Base-by-base conservation (phyloP, 1,284 basidiomycete species). In the Ganoderma multipileum region DNA sequence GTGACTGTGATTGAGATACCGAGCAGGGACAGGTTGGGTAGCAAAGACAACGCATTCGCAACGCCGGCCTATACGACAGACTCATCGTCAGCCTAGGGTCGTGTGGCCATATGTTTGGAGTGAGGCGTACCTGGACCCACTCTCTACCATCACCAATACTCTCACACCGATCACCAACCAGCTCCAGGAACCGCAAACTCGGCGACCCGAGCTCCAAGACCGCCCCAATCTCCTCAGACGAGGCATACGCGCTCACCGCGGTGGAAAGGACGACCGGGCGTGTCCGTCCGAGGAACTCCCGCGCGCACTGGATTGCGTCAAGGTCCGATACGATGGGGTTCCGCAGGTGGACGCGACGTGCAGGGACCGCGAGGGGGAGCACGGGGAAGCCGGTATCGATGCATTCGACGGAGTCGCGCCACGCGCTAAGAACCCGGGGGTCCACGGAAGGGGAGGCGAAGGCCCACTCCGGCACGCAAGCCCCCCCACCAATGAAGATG, bases 181-280 rank as follows among this genome's bases (percentile, higher is more conserved):
- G 57, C 30, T 72, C 70, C 3, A 74, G 44, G 60, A 61, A 73
- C 30, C 68, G 64, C 68, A 74, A 30, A 20, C 67, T 68, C 0
- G 68, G 57, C 6, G 62, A 67, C 5, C 66, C 70, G 44, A 66
- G 54, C 59, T 65, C 68, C 36, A 74, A 67, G 52, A 71, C 62
- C 28, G 66, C 63, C 3, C 68, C 54, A n/a, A 74, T 28, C 47
- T 71, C 68, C 23, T 68, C 71, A 28, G 71, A 61, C 7, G 64
- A 61, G 4, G 66, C n/a, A 8, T 41, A 61, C 33, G 64, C 59
- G 67, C 68, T 69, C 41, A 70, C 52, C 1, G 68, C 57, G 20
- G 65, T 47, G 14, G 67, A 70, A 20, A 74, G 61, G 7, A 74
- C 73, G n/a, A 72, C 68, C 2, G 73, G 73, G 0, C 62, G 70